A percentile compares a stretch with the other conserved stretches of the same genome.
phyloP scores from a whole-genome alignment of 1,139 yeast species.

The Pichia sp. region DNA sequence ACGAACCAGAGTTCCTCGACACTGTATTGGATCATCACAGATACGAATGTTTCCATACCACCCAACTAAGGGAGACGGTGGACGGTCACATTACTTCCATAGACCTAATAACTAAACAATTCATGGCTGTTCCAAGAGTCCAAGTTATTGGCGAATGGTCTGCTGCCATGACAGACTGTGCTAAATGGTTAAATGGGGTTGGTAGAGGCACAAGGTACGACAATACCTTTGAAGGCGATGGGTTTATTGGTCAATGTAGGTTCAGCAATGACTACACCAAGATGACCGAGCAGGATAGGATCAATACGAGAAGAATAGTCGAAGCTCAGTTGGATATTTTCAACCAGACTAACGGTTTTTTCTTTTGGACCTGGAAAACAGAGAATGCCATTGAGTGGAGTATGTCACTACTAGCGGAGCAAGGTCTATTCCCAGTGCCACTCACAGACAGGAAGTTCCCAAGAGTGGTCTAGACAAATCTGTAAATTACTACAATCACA shows the following conservation, averaged over 20 bases:
- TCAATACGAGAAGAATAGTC: conserved; percentile 61
- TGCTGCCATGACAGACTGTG: conserved; percentile 61
- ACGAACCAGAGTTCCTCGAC: conserved; percentile 43
- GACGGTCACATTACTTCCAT: conserved; percentile 57
- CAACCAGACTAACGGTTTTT: conserved; percentile 73
- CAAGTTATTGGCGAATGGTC: conserved; percentile 69
- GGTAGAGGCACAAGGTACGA: conserved; percentile 84
- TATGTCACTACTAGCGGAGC: conserved; percentile 50
- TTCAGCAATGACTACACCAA: conserved; percentile 48
- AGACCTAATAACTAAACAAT: conserved; percentile 31
- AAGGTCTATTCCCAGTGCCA: conserved; percentile 77
- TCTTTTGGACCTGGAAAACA: conserved; percentile 92
- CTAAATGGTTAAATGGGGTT: conserved; percentile 88
- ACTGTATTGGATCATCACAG: conserved; percentile 86
- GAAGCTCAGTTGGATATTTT: conserved; percentile 91
- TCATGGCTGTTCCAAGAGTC: conserved; percentile 54
- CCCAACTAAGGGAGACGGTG: conserved; percentile 52
- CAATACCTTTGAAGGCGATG: conserved; percentile 52
- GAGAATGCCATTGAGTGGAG: conserved; percentile 89
- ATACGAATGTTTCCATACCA: conserved; percentile 77
- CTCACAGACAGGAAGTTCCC: conserved; percentile 59
- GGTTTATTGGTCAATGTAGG: conserved; percentile 59
- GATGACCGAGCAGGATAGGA: conserved; percentile 60
- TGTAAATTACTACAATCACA: background rate
- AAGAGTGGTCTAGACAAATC: conserved; percentile 29